Base-by-base conservation (phyloP, 345 rosid species). In the Gossypium anomalum region DNA sequence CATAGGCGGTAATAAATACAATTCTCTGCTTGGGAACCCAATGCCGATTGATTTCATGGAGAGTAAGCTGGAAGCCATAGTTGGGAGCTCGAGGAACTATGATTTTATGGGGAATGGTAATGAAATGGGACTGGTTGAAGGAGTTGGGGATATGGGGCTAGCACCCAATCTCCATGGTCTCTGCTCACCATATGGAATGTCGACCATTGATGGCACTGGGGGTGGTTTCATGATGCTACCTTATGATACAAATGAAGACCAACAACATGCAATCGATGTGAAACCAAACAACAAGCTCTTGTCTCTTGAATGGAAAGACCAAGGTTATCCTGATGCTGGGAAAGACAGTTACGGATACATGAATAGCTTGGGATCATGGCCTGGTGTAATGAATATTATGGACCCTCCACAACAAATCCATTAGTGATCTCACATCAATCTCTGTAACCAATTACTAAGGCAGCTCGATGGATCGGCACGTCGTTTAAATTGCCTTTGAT, bases 281-380 rank as follows among this genome's bases (percentile, higher is more conserved):
- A 89, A 89, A 78, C 91, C 91, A 29, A 86, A 82, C 72, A 58
- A 87, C 10, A 87, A 84, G 81, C 75, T 86, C 44, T 71, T 87
- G 71, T 86, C 93, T 45, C 89, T 89, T 10, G 91, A 89, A 20
- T 87, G 93, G 93, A 89, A 87, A 72, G 90, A 87, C 76, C 93
- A 89, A 52, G 81, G 84, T 2, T 85, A 83, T 72, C 80, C 89
- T 4, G 91, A 86, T 56, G 79, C 71, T 27, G 86, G 87, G 64
- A 89, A 87, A 80, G 86, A 80, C 72, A 61, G 79, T 29, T 83
- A 61, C 67, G 89, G 89, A 25, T 80, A 84, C 74, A 48, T 81
- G 7, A 85, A 81, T 76, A 81, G 81, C 59, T 8, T 81, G 65
- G 93, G 90, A 80, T 70, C 93, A 22, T 87, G 91, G 86, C 76